phyloP scores from a whole-genome alignment of 805 yeast genomes.

The Ogataea naganishii region DNA sequence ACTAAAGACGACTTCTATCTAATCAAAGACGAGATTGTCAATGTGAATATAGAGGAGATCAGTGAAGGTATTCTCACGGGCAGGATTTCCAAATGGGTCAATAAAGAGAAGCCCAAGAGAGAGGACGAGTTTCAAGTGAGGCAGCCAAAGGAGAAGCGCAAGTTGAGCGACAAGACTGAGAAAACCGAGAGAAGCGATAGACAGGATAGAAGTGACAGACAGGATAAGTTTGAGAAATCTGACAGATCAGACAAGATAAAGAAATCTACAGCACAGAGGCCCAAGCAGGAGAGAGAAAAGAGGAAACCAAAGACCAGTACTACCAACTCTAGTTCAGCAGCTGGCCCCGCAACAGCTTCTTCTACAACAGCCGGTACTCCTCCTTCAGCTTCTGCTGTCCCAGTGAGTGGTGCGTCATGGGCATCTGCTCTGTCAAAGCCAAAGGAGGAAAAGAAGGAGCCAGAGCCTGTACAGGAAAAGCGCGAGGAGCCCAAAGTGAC shows the following conservation, averaged over 20 bases:
- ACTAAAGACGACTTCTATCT: conserved; percentile 71
- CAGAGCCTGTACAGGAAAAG: conserved; percentile 4
- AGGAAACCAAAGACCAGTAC: conserved; percentile 4
- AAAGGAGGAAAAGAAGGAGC: conserved; percentile 8
- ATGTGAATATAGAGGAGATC: conserved; percentile 65
- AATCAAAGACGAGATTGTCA: conserved; percentile 61
- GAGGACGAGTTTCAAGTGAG: conserved; percentile 21
- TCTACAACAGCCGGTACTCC: conserved; percentile 3
- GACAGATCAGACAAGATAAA: too few relatives aligned
- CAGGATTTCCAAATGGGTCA: conserved; percentile 86
- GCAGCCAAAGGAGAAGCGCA: conserved; percentile 8
- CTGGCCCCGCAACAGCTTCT: conserved; percentile 5
- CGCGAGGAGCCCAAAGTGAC: conserved; percentile 3
- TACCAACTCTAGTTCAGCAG: neutral
- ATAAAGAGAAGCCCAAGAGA: conserved; percentile 53
- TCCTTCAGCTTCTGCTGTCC: conserved; percentile 4
- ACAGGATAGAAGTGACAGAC: too few relatives aligned
- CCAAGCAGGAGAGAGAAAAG: neutral
- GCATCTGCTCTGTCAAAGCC: conserved; percentile 22
- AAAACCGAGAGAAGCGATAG: too few relatives aligned
- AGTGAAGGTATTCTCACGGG: conserved; percentile 87
- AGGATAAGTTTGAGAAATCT: too few relatives aligned
- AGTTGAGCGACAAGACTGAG: conserved; percentile 7
- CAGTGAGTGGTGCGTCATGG: conserved; percentile 22
- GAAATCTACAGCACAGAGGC: too few relatives aligned